Conservation (phyloP, 1,284 basidiomycete genomes). For the Hypsizygus ulmarius region DNA sequence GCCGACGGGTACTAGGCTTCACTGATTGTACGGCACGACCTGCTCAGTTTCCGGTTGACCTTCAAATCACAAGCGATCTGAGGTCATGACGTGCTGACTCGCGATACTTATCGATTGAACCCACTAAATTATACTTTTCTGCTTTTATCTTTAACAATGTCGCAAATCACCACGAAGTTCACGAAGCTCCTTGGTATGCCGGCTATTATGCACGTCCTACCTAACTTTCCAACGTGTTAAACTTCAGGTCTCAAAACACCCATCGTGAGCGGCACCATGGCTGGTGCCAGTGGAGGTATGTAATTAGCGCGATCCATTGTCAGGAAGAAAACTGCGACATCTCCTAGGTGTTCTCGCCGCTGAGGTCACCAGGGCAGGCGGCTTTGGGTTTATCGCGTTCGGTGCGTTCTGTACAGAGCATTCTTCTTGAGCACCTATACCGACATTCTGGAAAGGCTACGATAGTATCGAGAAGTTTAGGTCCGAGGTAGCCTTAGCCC, state of each 20-base stretch:
- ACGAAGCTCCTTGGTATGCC: slow-evolving; percentile 19
- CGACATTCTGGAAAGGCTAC: slow-evolving; percentile 36
- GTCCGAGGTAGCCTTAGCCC: slow-evolving; percentile 49
- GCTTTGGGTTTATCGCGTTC: slow-evolving; percentile 67
- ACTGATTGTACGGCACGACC: no score
- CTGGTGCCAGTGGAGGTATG: slow-evolving; percentile 54
- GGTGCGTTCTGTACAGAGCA: slow-evolving; percentile 34
- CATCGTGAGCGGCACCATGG: slow-evolving; percentile 66
- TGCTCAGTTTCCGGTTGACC: no score
- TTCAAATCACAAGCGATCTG: no score
- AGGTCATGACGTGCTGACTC: no score
- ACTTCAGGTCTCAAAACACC: slow-evolving; percentile 56
- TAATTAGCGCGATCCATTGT: background rate
- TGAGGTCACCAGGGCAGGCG: slow-evolving; percentile 59
- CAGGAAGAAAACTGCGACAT: background rate
- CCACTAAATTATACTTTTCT: no score
- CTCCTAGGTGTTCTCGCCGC: slow-evolving; percentile 53
- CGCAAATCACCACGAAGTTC: slow-evolving; percentile 21
- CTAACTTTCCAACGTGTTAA: background rate
- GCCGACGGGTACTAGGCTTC: no score
- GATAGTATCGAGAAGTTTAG: slow-evolving; percentile 39
- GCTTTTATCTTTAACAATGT: slow-evolving; percentile 9
- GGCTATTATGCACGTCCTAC: background rate
- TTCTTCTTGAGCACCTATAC: slow-evolving; percentile 3
- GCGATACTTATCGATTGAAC: no score